Evolutionary conservation across 2,329 filamentous ascomycete species (phyloP).

Genomic region (Fusarium sambucinum): DNA sequence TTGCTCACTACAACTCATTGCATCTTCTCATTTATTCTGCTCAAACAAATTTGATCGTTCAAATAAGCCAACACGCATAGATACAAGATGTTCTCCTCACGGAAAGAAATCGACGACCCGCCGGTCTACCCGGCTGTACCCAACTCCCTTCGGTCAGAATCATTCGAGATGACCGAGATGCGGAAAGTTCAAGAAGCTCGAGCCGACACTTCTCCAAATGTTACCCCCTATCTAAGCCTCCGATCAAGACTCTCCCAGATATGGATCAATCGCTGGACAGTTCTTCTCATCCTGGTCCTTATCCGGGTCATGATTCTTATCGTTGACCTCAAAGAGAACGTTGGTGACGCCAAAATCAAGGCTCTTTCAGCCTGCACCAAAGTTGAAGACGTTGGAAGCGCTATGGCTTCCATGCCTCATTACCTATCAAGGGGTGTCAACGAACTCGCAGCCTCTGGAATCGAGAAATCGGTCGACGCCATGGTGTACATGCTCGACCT

Average conservation of each 20-base stretch:
- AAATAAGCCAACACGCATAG: conserved; percentile 48
- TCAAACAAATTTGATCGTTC: conserved; percentile 26
- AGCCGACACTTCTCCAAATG: conserved; percentile 72
- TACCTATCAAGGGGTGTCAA: conserved; percentile 93
- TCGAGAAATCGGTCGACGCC: conserved; percentile 83
- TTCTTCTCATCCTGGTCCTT: conserved; percentile 87
- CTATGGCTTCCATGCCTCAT: conserved; percentile 98
- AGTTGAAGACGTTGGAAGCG: conserved; percentile 91
- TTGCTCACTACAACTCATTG: conserved; percentile 8
- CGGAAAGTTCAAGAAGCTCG: conserved; percentile 50
- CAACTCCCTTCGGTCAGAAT: conserved; percentile 53
- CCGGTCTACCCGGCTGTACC: conserved; percentile 55
- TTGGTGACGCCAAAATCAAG: conserved; percentile 80
- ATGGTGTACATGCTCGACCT: conserved; percentile 84
- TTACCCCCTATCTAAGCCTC: conserved; percentile 93
- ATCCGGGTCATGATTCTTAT: conserved; percentile 83
- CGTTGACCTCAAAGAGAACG: conserved; percentile 76
- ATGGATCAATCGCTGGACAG: conserved; percentile 98
- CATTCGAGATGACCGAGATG: conserved; percentile 53
- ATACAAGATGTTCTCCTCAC: conserved; percentile 55
- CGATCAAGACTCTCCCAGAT: conserved; percentile 91
- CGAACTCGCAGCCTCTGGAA: conserved; percentile 80
- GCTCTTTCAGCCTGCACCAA: conserved; percentile 90
- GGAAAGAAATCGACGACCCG: conserved; percentile 49
- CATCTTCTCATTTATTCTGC: conserved; percentile 19